Evolutionary conservation across 768 basidiomycete species (phyloP).

Genomic region (Naganishia friedmannii): DNA sequence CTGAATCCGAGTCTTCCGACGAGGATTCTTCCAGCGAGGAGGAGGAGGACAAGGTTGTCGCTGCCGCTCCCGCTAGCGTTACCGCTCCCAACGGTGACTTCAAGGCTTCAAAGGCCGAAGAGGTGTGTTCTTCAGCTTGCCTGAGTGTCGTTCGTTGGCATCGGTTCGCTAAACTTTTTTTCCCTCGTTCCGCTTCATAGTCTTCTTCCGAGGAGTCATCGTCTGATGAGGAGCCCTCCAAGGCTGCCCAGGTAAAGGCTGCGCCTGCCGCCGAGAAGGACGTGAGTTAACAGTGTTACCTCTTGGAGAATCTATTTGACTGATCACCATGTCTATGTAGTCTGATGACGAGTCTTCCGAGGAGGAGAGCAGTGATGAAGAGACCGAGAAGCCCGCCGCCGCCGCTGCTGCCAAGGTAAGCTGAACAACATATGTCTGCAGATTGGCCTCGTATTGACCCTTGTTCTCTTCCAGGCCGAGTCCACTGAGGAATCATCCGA

Average conservation of each 20-base stretch:
- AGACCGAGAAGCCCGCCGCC: constrained; percentile 45
- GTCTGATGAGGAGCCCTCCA: constrained; percentile 60
- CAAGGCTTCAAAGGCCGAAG: constrained; percentile 20
- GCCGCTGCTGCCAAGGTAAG: constrained; percentile 38
- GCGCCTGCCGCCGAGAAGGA: constrained; percentile 43
- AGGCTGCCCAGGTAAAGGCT: constrained; percentile 56
- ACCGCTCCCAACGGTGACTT: constrained; percentile 18
- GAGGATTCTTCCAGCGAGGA: constrained; percentile 34
- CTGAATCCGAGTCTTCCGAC: constrained; percentile 38
- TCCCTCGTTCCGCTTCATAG: background rate
- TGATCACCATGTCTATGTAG: constrained; percentile 14
- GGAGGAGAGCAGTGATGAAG: constrained; percentile 53
- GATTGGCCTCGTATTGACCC: background rate
- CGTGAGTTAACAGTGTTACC: constrained; percentile 5
- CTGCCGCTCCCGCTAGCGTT: constrained; percentile 30
- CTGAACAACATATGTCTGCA: background rate
- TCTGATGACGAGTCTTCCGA: constrained; percentile 42
- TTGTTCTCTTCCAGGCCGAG: constrained; percentile 34
- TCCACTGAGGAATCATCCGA: constrained; percentile 43
- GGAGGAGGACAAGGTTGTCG: constrained; percentile 33
- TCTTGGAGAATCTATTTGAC: background rate
- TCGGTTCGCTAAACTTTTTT: background rate
- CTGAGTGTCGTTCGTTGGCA: background rate
- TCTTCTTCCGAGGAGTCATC: constrained; percentile 37
- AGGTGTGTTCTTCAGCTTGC: constrained; percentile 20